Evolutionary conservation across 768 basidiomycete species (phyloP).

Genomic region (Fibroporia radiculosa): DNA sequence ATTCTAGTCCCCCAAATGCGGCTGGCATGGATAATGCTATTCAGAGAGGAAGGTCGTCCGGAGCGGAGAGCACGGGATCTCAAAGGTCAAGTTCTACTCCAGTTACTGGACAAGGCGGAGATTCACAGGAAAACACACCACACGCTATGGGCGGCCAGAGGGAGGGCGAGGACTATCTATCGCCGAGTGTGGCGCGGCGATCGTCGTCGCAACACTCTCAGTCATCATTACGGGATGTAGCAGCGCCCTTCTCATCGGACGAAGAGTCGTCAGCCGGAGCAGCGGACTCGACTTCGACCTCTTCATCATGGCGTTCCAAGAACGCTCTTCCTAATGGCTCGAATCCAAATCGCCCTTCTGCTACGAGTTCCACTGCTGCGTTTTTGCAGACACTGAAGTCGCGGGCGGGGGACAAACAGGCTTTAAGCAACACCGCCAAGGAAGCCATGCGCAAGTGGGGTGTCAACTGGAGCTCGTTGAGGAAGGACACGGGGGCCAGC

Average conservation of each 20-base stretch:
- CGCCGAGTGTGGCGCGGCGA: slow-evolving; percentile 21
- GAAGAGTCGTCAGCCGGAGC: slow-evolving; percentile 11
- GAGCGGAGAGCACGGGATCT: slow-evolving; percentile 2
- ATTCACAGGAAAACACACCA: not conserved
- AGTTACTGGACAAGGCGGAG: not conserved
- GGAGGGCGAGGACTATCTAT: slow-evolving; percentile 7
- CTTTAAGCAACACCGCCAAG: slow-evolving; percentile 74
- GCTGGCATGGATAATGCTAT: slow-evolving; percentile 5
- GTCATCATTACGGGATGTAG: slow-evolving; percentile 25
- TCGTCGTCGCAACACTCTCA: slow-evolving; percentile 40
- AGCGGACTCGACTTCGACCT: slow-evolving; percentile 22
- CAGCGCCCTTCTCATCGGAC: slow-evolving; percentile 28
- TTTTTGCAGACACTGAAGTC: slow-evolving; percentile 78
- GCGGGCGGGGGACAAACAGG: slow-evolving; percentile 76
- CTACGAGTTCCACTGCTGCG: slow-evolving; percentile 41
- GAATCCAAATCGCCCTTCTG: slow-evolving; percentile 15
- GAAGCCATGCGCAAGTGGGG: slow-evolving; percentile 93
- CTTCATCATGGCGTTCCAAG: slow-evolving; percentile 12
- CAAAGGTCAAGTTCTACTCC: slow-evolving; percentile 13
- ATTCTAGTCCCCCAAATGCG: not conserved
- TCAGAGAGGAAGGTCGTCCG: slow-evolving; percentile 10
- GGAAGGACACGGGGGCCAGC: slow-evolving; percentile 36
- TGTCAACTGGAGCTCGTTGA: slow-evolving; percentile 65
- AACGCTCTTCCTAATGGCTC: slow-evolving; percentile 8
- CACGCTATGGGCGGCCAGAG: not conserved